Conservation (phyloP, 2,329 filamentous ascomycete species). For the Fusarium liriodendri region DNA sequence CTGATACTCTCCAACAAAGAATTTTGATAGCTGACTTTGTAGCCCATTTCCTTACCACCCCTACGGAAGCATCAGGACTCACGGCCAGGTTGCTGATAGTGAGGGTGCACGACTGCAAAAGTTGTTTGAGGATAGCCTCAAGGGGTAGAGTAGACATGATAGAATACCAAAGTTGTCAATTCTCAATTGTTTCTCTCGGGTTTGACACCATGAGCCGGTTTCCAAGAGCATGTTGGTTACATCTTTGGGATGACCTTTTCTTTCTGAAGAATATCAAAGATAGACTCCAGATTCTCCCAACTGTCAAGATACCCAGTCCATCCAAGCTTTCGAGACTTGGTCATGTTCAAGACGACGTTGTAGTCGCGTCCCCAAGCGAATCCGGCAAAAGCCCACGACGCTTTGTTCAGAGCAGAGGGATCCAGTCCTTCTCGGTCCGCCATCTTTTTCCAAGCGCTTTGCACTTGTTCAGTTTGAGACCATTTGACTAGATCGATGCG, state of each 20-base stretch:
- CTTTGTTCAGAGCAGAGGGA: neutral
- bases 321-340: neutral
- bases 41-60: neutral
- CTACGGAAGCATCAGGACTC: neutral
- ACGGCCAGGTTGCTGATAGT: neutral
- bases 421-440: neutral
- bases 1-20: too few relatives aligned
- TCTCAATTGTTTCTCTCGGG: neutral
- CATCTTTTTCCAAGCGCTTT: neutral
- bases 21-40: neutral
- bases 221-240: too few relatives aligned
- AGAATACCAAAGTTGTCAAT: neutral
- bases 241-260: neutral
- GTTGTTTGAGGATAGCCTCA: neutral
- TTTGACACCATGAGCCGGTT: neutral
- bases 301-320: neutral
- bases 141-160: neutral
- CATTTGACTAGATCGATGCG: neutral
- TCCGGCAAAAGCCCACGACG: neutral
- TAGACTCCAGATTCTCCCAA: neutral
- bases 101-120: neutral
- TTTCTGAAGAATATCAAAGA: neutral
- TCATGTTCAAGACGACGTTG: neutral
- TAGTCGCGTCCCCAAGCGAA: neutral
- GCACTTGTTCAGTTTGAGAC: neutral